Evolutionary conservation across 2,329 filamentous ascomycete species (phyloP).

Genomic region (Ceratocystis smalleyi): DNA sequence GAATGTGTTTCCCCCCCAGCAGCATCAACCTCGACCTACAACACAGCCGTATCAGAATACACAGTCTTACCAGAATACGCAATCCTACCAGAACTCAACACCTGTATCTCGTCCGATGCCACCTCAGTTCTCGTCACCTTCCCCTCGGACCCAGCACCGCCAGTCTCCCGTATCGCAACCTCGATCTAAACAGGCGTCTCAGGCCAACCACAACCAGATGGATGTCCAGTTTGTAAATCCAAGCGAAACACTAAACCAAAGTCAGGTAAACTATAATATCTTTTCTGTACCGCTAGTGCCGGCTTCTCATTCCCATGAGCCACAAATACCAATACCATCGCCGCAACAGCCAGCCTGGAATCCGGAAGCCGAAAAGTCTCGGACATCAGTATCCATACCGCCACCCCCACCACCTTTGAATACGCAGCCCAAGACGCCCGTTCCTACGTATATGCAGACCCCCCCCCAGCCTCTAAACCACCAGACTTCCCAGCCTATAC

Average conservation of each 20-base stretch:
- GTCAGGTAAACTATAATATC: not conserved
- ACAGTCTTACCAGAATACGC: not conserved
- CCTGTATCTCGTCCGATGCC: slow-evolving; percentile 12
- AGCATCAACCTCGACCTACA: slow-evolving; percentile 8
- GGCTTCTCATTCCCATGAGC: not conserved
- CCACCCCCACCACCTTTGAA: slow-evolving; percentile 20
- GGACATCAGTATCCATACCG: slow-evolving; percentile 21
- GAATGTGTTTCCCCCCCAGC: slow-evolving; percentile 8
- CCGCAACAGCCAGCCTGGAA: slow-evolving; percentile 18
- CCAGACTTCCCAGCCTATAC: slow-evolving; percentile 20
- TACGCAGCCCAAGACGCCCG: slow-evolving; percentile 15
- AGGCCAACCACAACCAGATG: slow-evolving; percentile 18
- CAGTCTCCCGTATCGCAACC: slow-evolving; percentile 15
- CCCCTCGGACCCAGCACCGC: slow-evolving; percentile 16
- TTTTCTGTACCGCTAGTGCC: not conserved
- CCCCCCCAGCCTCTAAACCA: slow-evolving; percentile 19
- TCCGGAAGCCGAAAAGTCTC: slow-evolving; percentile 29
- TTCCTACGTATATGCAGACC: slow-evolving; percentile 11
- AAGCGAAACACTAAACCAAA: slow-evolving; percentile 12
- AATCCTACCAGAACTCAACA: slow-evolving; percentile 10
- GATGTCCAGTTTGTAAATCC: slow-evolving; percentile 15
- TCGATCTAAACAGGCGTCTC: not conserved
- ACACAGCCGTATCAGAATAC: not conserved
- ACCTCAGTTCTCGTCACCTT: slow-evolving; percentile 19
- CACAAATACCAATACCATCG: not conserved